Evolutionary conservation across 352 stramenopile species (phyloP).

Genomic region (Globisporangium ultimum): DNA sequence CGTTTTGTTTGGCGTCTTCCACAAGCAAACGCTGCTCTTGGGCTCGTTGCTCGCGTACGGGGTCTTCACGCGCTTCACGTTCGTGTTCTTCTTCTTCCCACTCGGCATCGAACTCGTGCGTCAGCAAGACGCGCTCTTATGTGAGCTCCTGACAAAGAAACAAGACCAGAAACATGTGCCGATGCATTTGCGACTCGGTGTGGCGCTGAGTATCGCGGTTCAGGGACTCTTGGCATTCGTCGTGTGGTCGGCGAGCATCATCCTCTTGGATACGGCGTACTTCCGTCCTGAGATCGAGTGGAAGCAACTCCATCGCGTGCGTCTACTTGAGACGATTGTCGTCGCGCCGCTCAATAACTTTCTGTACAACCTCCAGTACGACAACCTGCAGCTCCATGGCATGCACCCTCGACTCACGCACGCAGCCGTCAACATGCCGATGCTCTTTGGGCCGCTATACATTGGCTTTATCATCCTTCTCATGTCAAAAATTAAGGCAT

Average conservation of each 20-base stretch:
- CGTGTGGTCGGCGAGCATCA: slow-evolving; percentile 24
- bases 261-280: slow-evolving; percentile 59
- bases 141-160: slow-evolving; percentile 24
- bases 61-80: slow-evolving; percentile 83
- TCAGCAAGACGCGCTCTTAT: slow-evolving; percentile 40
- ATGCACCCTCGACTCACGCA: slow-evolving; percentile 90
- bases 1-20: slow-evolving; percentile 24
- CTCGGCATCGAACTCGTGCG: slow-evolving; percentile 62
- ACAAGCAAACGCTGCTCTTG: slow-evolving; percentile 56
- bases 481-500: slow-evolving; percentile 9
- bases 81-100: slow-evolving; percentile 77
- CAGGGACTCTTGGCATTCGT: slow-evolving; percentile 53
- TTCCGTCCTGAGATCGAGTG: slow-evolving; percentile 29
- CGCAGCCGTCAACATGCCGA: slow-evolving; percentile 87
- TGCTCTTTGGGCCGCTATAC: slow-evolving; percentile 90
- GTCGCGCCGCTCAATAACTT: slow-evolving; percentile 88
- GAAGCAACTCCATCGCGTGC: background rate
- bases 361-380: slow-evolving; percentile 88
- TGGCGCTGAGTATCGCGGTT: slow-evolving; percentile 23
- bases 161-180: slow-evolving; percentile 8
- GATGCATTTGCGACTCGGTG: slow-evolving; percentile 18
- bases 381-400: slow-evolving; percentile 90
- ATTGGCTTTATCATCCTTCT: slow-evolving; percentile 44
- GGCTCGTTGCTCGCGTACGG: slow-evolving; percentile 62
- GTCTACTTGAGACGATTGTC: slow-evolving; percentile 22